A percentile compares a stretch with the other conserved stretches of the same genome.
phyloP scores from a whole-genome alignment of 2,329 filamentous ascomycete genomes.

The Geoglossum cookeanum region DNA sequence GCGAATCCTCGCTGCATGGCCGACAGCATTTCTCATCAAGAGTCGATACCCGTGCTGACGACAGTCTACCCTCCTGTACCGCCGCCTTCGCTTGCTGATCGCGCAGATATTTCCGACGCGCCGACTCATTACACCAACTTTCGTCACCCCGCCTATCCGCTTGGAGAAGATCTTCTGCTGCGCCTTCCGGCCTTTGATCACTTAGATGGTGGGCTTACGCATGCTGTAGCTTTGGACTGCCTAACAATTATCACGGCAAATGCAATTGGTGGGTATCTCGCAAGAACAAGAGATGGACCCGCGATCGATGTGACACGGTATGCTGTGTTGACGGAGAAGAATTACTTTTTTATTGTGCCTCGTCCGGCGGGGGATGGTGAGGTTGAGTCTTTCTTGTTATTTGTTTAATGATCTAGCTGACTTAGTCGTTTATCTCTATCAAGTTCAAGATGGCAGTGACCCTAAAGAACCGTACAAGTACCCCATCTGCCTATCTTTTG shows the following conservation, averaged over 20 bases:
- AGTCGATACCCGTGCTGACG: not conserved
- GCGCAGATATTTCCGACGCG: slow-evolving; percentile 1
- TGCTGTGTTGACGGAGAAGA: not conserved
- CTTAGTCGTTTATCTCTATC: too few species aligned
- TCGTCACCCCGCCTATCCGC: not conserved
- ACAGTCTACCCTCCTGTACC: not conserved
- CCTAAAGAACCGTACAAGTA: too few species aligned
- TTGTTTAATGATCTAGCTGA: too few species aligned
- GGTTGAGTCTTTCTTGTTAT: too few species aligned
- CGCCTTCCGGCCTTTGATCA: too few species aligned
- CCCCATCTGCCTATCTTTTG: too few species aligned
- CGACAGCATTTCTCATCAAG: not conserved
- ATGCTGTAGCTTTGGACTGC: not conserved
- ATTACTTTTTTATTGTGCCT: too few species aligned
- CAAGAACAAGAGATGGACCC: not conserved
- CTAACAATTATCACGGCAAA: not conserved
- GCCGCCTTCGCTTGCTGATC: not conserved
- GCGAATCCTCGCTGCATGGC: too few species aligned
- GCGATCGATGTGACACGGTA: slow-evolving; percentile 1
- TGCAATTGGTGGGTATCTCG: not conserved
- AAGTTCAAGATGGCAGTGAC: too few species aligned
- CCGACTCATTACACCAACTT: not conserved
- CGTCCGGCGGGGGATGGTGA: too few species aligned
- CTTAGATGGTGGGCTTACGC: too few species aligned
- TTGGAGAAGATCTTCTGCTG: not conserved